Base-by-base conservation (phyloP, 148 eudicot species). In the Amaranthus cruentus region DNA sequence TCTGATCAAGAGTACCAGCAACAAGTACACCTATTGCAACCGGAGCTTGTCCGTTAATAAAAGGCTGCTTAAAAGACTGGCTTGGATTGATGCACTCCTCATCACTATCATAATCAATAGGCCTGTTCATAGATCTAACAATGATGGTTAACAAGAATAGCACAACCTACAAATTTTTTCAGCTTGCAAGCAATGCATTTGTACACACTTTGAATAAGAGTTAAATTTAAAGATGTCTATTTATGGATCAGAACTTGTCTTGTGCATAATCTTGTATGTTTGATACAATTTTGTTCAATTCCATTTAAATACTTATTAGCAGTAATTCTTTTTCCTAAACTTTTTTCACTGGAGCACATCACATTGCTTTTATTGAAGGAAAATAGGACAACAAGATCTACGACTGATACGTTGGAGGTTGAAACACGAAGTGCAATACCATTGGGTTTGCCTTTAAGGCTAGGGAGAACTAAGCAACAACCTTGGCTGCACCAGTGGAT, bases 391-490 rank as follows among this genome's bases (percentile, higher is more conserved):
- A 95, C 99, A 44, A 95, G 95, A 77, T 95, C 99, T 42, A 95
- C 99, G 0, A 95, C 99, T 0, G 99, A 95, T 47, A 95, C 97
- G 42, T 95, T 95, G 13, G 97, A 97, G 0, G 99, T 95, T 9
- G 99, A 97, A 8, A 95, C 99, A 73, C 96, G 99, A 50, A 95
- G 96, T 15, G 99, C 99, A n/a, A 95, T 95, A 14, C 99, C 97
- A 52, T 95, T 95, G 59, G 91, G 96, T 76, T 95, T 95, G 12
- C 99, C 99, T 61, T 95, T 95, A 47, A 95, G 88, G 71, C 67
- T 83, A 0, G 99, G 99, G 5, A 95, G 97, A 55, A 95, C 99
- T 3, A 95, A 81, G 99, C 96, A 48, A 95, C 97, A 0, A 97
- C 99, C 88, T 95, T 95, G 4, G 97, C 99, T 42, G 99, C 99